Conservation (phyloP, 2,329 filamentous ascomycete genomes). For the Beauveria sp. region DNA sequence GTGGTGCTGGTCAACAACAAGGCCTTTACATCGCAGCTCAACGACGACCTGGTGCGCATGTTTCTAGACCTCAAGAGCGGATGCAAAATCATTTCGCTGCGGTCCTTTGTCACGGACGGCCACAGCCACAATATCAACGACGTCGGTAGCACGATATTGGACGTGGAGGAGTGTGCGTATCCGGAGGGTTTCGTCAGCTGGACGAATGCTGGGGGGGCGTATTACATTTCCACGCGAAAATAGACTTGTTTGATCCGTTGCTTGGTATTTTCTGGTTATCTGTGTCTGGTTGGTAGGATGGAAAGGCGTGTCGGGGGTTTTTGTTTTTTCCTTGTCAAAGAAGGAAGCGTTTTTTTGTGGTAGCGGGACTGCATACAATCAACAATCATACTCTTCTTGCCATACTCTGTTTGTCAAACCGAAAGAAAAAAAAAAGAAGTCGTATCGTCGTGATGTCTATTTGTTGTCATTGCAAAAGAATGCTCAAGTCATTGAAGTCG, state of each 20-base stretch:
- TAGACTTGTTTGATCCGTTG: slow-evolving; percentile 16
- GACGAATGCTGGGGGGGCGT: slow-evolving; percentile 76
- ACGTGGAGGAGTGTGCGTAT: slow-evolving; percentile 58
- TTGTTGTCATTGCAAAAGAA: neutral
- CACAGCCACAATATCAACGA: slow-evolving; percentile 73
- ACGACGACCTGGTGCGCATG: slow-evolving; percentile 76
- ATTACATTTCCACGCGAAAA: slow-evolving; percentile 82
- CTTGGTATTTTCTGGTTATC: neutral
- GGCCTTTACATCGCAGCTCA: slow-evolving; percentile 82
- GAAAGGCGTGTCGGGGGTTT: slow-evolving; percentile 13
- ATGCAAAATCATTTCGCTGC: slow-evolving; percentile 83
- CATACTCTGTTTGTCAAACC: too few species aligned
- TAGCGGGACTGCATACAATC: slow-evolving; percentile 11
- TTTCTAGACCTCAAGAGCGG: slow-evolving; percentile 91
- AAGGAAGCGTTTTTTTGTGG: neutral
- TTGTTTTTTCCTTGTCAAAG: neutral
- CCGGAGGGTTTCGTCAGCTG: slow-evolving; percentile 79
- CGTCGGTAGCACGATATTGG: slow-evolving; percentile 72
- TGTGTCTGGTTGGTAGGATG: neutral
- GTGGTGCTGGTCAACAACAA: slow-evolving; percentile 99
- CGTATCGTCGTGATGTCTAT: neutral
- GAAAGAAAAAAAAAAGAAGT: neutral
- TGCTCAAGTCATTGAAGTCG: neutral
- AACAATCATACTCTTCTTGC: neutral
- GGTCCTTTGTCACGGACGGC: slow-evolving; percentile 78